Evolutionary conservation across 2,329 filamentous ascomycete genomes (phyloP).

Genomic region (Penicillium sp.): DNA sequence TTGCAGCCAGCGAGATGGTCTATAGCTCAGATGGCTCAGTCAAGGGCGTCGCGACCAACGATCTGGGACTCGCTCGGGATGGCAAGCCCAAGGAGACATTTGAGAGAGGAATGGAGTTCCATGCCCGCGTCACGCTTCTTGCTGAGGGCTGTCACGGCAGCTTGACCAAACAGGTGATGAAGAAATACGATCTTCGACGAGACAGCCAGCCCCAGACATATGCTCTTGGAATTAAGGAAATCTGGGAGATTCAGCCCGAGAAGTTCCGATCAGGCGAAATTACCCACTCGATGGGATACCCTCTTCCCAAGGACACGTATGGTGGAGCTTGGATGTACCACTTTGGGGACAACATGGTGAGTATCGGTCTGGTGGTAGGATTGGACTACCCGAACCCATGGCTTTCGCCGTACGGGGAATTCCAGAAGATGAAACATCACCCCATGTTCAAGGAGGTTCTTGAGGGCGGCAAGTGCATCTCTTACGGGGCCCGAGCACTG

Average conservation of each 20-base stretch:
- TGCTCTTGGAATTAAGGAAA: constrained; percentile 89
- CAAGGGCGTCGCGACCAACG: constrained; percentile 91
- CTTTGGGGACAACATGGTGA: constrained; percentile 95
- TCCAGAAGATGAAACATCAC: constrained; percentile 98
- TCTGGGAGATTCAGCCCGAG: constrained; percentile 92
- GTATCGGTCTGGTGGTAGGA: constrained; percentile 84
- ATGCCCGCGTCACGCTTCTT: constrained; percentile 85
- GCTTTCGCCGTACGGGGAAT: constrained; percentile 92
- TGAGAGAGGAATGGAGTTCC: constrained; percentile 97
- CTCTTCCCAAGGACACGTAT: constrained; percentile 82
- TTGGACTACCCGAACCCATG: constrained; percentile 96
- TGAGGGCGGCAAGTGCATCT: constrained; percentile 97
- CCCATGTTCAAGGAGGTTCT: constrained; percentile 81
- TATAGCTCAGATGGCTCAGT: constrained; percentile 86
- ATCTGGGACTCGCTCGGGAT: constrained; percentile 76
- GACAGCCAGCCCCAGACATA: constrained; percentile 96
- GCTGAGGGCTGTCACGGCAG: constrained; percentile 95
- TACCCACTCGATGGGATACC: constrained; percentile 89
- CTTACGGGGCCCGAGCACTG: constrained; percentile 86
- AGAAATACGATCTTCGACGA: constrained; percentile 84
- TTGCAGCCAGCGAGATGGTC: constrained; percentile 88
- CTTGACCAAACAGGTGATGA: constrained; percentile 89
- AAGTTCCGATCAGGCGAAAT: constrained; percentile 88
- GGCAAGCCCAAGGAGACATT: constrained; percentile 87
- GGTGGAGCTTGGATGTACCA: constrained; percentile 99